Conservation (phyloP, 2,329 filamentous ascomycete species). For the Aspergillus quadricinctus region DNA sequence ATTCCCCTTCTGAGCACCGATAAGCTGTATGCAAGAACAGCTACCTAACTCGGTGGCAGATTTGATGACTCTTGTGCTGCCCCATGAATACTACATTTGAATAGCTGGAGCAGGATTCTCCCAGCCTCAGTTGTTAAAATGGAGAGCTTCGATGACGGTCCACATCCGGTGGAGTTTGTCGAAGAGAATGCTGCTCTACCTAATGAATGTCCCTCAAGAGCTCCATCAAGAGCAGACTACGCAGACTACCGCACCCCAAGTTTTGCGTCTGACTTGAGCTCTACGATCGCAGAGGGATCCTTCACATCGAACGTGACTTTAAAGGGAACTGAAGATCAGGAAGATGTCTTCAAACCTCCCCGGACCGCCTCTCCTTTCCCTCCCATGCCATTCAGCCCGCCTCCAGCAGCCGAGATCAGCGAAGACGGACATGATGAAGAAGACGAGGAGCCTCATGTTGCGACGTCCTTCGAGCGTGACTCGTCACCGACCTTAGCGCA, state of each 20-base stretch:
- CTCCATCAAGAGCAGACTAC: constrained; percentile 15
- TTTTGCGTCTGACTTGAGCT: constrained; percentile 7
- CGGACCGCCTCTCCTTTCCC: constrained; percentile 23
- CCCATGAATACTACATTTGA: neutral
- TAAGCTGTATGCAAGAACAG: neutral
- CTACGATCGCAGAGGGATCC: constrained; percentile 7
- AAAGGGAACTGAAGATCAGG: constrained; percentile 13
- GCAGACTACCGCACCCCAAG: constrained; percentile 11
- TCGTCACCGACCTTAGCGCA: constrained; percentile 36
- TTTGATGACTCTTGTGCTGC: neutral
- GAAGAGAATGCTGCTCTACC: constrained; percentile 17
- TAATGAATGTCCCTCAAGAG: constrained; percentile 17
- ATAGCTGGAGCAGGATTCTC: neutral
- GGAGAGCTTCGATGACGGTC: constrained; percentile 39
- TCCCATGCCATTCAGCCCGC: constrained; percentile 27
- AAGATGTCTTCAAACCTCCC: constrained; percentile 14
- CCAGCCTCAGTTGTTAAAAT: constrained; percentile 16
- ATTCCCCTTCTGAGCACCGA: neutral
- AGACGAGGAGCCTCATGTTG: constrained; percentile 42
- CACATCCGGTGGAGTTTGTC: constrained; percentile 22
- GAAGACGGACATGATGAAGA: constrained; percentile 35
- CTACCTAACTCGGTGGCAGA: neutral
- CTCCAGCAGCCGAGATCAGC: constrained; percentile 26
- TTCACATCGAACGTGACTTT: constrained; percentile 10
- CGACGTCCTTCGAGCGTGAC: constrained; percentile 43